Percentiles rank a stretch among this genome's conserved stretches.
Evolutionary conservation across 2,329 filamentous ascomycete genomes (phyloP).

Genomic region (Aspergillus unguis): DNA sequence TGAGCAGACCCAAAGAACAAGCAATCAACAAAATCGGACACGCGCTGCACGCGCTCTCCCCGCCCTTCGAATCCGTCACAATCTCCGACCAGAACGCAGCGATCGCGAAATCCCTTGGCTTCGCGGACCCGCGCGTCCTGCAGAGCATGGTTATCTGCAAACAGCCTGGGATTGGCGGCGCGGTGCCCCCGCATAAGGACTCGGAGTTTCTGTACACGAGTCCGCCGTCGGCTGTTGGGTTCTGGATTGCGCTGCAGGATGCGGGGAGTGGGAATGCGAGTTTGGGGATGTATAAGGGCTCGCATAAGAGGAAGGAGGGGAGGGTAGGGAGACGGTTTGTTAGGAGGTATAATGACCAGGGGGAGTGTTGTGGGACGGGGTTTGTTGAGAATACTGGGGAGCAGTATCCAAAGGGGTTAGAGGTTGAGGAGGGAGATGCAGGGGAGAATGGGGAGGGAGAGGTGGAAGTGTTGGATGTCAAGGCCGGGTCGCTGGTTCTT

Average conservation of each 20-base stretch:
- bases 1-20: conserved; percentile 73
- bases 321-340: conserved; percentile 73
- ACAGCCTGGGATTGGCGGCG: conserved; percentile 90
- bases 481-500: conserved; percentile 82
- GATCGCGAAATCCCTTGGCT: conserved; percentile 70
- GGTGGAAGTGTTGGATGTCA: conserved; percentile 77
- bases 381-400: conserved; percentile 68
- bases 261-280: conserved; percentile 83
- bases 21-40: conserved; percentile 91
- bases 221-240: conserved; percentile 84
- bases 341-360: conserved; percentile 36
- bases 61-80: conserved; percentile 60
- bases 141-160: conserved; percentile 99
- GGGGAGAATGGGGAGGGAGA: conserved; percentile 31
- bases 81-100: conserved; percentile 50
- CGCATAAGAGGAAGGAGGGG: conserved; percentile 60
- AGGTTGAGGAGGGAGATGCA: conserved; percentile 40
- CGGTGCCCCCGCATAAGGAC: conserved; percentile 88
- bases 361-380: conserved; percentile 53
- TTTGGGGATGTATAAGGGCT: conserved; percentile 78
- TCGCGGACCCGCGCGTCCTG: conserved; percentile 70
- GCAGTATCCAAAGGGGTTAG: conserved; percentile 58
- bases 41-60: conserved; percentile 66
- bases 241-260: conserved; percentile 97
- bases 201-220: conserved; percentile 88